Base-by-base conservation (phyloP, 1,284 basidiomycete species). In the Laetiporus sulphureus region DNA sequence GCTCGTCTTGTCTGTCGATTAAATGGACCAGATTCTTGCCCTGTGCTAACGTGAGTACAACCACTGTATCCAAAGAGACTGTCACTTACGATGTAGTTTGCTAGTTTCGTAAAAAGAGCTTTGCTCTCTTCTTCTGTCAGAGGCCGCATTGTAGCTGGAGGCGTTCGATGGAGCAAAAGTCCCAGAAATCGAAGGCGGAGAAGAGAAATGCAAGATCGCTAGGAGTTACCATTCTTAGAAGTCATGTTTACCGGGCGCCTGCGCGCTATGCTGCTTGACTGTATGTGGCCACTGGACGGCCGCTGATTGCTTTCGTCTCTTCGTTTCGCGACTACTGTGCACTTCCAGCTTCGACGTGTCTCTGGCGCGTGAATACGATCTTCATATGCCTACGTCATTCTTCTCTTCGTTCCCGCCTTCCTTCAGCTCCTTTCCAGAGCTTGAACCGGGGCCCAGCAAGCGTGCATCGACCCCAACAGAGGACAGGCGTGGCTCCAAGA, bases 11-110 rank as follows among this genome's bases (percentile, higher is more conserved):
- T 60, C 88, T 68, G 72, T 93, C 83, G 59, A 95, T 79, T 58
- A 95, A 73, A 61, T 94, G 81, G 52, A 98, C 80, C 44, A 97
- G 74, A 64, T 95, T 93, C 62, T 89, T 91, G 51, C 89, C 90
- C 84, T 88, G 53, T 13, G 31, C 24, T 27, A 19, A 20, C 3
- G 15, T n/a, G 18, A 18, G 0, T 32, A 1, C 2, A 42, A 18
- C 23, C 11, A 7, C 23, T 3, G 22, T 15, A 37, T n/a, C n/a
- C n/a, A n/a, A n/a, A n/a, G n/a, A n/a, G n/a, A 19, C 35, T 32
- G 5, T 18, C 11, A 69, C 80, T 30, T 45, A 88, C 87, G 51
- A 94, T 84, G 61, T 93, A 95, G 65, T 92, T 92, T 24, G 92
- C 88, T 27, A 95, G 76, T 61, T 95, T 95, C 29, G 84, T 79